These are phyloP conservation scores for Eucalyptus curtisii DNA, from an alignment of 345 rosid genomes.

Conservation along the genomic window DNA sequence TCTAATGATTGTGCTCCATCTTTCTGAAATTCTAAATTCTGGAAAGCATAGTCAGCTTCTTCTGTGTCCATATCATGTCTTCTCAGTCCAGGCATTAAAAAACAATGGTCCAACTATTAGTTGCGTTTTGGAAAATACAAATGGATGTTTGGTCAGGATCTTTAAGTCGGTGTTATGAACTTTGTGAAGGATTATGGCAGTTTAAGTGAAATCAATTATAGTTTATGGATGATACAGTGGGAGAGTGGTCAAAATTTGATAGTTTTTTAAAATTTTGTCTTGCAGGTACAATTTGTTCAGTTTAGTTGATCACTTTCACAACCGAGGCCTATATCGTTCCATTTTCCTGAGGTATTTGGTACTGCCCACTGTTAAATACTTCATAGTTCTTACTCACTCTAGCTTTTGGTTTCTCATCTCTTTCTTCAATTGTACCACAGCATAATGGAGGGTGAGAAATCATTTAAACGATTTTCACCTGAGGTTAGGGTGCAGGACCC, in stretches of 20 bases:
- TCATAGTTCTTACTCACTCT: not conserved
- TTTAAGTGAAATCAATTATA: not conserved
- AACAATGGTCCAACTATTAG: not conserved
- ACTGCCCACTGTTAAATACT: not conserved
- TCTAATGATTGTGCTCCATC: not conserved
- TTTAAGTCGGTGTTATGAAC: not conserved
- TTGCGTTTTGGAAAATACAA: not conserved
- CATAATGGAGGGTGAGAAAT: constrained; percentile 96
- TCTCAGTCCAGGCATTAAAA: not conserved
- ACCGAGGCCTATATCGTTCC: constrained; percentile 79
- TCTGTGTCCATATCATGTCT: not conserved
- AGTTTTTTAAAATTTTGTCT: not conserved
- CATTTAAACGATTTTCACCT: constrained; percentile 66
- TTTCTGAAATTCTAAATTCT: not conserved
- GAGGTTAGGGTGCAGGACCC: constrained; percentile 59
- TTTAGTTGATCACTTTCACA: constrained; percentile 70
- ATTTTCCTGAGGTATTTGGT: constrained; percentile 55
- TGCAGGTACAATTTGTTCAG: constrained; percentile 81
- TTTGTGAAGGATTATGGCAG: not conserved
- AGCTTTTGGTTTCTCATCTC: not conserved
- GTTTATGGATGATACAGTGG: not conserved
- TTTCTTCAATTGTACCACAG: constrained; percentile 14
- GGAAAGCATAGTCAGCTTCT: not conserved
- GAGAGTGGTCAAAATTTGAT: not conserved
- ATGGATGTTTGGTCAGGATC: not conserved